Evolutionary conservation across 116 monocot genomes (phyloP).

Genomic region (Iris pallida): DNA sequence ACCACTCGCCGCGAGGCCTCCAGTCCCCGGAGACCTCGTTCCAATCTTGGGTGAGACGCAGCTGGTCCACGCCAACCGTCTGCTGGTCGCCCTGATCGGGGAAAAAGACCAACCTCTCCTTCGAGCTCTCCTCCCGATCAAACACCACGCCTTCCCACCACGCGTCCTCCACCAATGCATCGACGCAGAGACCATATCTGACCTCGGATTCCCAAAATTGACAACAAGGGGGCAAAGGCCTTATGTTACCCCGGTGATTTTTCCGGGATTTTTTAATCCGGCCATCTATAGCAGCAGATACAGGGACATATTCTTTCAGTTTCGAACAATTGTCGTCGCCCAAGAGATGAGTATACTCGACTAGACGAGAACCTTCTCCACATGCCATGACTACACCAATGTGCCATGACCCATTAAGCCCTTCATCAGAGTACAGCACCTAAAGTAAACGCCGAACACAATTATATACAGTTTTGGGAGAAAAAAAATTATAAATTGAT

Average conservation of each 20-base stretch:
- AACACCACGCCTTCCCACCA: constrained; percentile 76
- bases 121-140: constrained; percentile 22
- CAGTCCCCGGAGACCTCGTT: constrained; percentile 48
- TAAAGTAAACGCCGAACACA: constrained; percentile 6
- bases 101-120: constrained; percentile 41
- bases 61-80: constrained; percentile 9
- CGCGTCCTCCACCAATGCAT: constrained; percentile 43
- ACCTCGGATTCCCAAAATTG: constrained; percentile 6
- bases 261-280: background rate
- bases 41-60: constrained; percentile 55
- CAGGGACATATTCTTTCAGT: constrained; percentile 31
- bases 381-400: constrained; percentile 20
- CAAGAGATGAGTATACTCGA: constrained; percentile 42
- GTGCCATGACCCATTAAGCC: constrained; percentile 66
- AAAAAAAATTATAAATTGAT: too few species aligned
- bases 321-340: constrained; percentile 34
- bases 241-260: constrained; percentile 26
- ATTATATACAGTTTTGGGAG: too few species aligned
- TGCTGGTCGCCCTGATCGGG: constrained; percentile 55
- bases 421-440: constrained; percentile 52
- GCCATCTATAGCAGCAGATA: constrained; percentile 48
- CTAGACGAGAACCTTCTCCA: constrained; percentile 13
- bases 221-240: constrained; percentile 36
- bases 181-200: constrained; percentile 56
- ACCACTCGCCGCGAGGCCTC: constrained; percentile 53